A percentile compares a stretch with the other conserved stretches of the same genome.
Evolutionary conservation across 495 filamentous ascomycete genomes (phyloP).

Genomic region (Cryomyces minteri): DNA sequence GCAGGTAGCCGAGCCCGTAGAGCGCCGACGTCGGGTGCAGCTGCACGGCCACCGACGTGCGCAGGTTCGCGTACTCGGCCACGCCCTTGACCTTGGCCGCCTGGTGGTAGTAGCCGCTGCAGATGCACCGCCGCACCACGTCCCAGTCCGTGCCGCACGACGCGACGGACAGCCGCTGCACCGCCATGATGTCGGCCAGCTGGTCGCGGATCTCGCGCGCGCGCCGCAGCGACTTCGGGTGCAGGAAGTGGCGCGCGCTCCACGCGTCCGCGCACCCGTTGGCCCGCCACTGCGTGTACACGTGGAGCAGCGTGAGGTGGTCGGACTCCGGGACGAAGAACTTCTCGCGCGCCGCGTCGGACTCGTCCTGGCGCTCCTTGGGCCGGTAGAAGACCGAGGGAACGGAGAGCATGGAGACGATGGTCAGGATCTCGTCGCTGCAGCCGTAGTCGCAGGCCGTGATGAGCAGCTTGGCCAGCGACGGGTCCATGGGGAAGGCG

Average conservation of each 20-base stretch:
- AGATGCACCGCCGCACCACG: constrained; percentile 86
- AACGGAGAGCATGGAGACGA: constrained; percentile 95
- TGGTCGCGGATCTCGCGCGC: constrained; percentile 91
- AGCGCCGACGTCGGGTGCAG: constrained; percentile 86
- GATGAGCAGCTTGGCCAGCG: constrained; percentile 85
- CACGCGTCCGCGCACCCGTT: constrained; percentile 83
- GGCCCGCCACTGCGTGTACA: constrained; percentile 87
- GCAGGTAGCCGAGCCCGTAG: constrained; percentile 82
- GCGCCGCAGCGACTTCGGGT: constrained; percentile 74
- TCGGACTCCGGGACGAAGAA: constrained; percentile 98
- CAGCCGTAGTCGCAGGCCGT: constrained; percentile 74
- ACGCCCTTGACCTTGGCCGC: constrained; percentile 95
- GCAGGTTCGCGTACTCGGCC: constrained; percentile 90
- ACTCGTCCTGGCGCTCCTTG: constrained; percentile 92
- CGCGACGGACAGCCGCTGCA: constrained; percentile 72
- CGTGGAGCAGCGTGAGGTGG: constrained; percentile 87
- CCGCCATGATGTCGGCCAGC: constrained; percentile 83
- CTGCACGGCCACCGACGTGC: constrained; percentile 84
- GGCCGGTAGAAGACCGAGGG: constrained; percentile 95
- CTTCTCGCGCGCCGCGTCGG: constrained; percentile 90
- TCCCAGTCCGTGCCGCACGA: constrained; percentile 97
- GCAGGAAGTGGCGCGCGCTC: constrained; percentile 85
- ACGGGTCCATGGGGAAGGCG: constrained; percentile 91
- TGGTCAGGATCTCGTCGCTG: constrained; percentile 94
- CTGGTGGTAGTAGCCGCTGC: constrained; percentile 94